Conservation (phyloP, 306 rosid species). For the Comarum palustre region DNA sequence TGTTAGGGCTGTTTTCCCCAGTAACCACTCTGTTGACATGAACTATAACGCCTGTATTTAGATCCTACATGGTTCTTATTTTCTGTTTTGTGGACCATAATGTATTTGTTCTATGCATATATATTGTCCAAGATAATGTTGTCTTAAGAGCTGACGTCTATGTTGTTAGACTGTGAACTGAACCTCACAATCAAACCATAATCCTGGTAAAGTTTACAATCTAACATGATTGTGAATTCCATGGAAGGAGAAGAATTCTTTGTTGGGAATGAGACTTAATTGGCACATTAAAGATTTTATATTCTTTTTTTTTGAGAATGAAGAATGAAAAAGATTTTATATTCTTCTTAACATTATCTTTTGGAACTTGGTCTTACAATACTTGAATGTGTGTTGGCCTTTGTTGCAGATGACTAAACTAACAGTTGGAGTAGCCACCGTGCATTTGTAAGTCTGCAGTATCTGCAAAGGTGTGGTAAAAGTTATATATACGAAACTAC, state of each 20-base stretch:
- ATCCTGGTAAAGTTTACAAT: neutral
- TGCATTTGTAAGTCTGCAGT: neutral
- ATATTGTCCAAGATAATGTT: neutral
- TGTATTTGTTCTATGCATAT: neutral
- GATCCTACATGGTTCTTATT: neutral
- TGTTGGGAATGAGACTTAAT: neutral
- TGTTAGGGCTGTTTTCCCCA: neutral
- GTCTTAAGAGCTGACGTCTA: neutral
- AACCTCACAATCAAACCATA: neutral
- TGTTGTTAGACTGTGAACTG: neutral
- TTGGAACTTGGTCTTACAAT: neutral
- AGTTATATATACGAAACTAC: conserved; percentile 1
- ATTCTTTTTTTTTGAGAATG: too few species aligned
- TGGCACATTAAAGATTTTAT: neutral
- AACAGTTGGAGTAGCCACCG: neutral
- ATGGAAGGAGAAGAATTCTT: neutral
- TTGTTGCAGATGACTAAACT: conserved; percentile 24
- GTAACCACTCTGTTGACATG: neutral
- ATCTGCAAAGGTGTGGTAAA: neutral
- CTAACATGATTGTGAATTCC: neutral
- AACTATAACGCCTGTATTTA: neutral
- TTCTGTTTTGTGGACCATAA: neutral
- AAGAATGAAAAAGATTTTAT: too few species aligned
- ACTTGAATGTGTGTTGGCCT: neutral
- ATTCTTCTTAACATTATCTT: neutral